phyloP scores from a whole-genome alignment of 345 rosid species.

The Linum tenue region DNA sequence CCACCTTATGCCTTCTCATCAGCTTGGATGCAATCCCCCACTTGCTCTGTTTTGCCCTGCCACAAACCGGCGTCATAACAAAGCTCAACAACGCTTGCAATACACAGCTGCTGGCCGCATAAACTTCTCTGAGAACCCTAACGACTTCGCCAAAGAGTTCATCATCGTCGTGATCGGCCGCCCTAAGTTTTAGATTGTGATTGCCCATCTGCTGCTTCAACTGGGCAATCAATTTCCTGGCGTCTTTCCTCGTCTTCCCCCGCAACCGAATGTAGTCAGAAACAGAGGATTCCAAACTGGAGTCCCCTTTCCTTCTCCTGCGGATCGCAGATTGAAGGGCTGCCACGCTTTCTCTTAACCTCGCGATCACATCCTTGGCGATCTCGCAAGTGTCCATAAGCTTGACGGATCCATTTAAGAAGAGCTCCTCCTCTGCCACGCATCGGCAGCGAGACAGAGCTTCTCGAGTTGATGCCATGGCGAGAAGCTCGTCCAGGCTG shows the following conservation, averaged over 20 bases:
- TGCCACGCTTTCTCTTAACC: conserved; percentile 41
- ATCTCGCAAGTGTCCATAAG: conserved; percentile 50
- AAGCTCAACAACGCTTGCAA: conserved; percentile 42
- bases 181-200: neutral
- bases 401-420: conserved; percentile 53
- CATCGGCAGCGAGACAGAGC: conserved; percentile 25
- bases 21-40: conserved; percentile 48
- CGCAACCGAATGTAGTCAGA: conserved; percentile 28
- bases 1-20: conserved; percentile 27
- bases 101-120: conserved; percentile 21
- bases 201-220: conserved; percentile 42
- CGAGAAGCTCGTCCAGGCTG: conserved; percentile 42
- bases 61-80: conserved; percentile 24
- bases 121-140: conserved; percentile 33
- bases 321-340: conserved; percentile 50
- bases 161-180: conserved; percentile 20
- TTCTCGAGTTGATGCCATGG: conserved; percentile 43
- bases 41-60: conserved; percentile 22
- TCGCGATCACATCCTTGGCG: conserved; percentile 41
- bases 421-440: conserved; percentile 31
- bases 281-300: conserved; percentile 20
- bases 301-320: conserved; percentile 51
- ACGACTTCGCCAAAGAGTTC: conserved; percentile 33
- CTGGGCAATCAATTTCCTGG: conserved; percentile 29
- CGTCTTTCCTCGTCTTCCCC: conserved; percentile 49